A percentile compares a stretch with the other conserved stretches of the same genome.
phyloP scores from a whole-genome alignment of 1,284 basidiomycete species.

The Cutaneotrichosporon dermatis region DNA sequence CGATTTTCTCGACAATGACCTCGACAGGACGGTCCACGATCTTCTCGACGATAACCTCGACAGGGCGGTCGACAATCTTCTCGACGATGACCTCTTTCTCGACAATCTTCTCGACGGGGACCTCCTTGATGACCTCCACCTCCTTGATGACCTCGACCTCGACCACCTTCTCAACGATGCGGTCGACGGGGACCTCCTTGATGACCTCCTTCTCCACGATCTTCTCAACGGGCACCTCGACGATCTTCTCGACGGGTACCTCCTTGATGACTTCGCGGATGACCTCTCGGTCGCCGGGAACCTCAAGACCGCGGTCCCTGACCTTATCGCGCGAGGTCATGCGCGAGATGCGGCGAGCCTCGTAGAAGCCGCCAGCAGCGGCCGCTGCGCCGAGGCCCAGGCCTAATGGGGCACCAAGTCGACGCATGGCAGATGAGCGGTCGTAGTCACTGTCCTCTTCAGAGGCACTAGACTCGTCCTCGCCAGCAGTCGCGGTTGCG shows the following conservation, averaged over 20 bases:
- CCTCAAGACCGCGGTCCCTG: slow-evolving; percentile 38
- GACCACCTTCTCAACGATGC: slow-evolving; percentile 26
- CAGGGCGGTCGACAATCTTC: slow-evolving; percentile 41
- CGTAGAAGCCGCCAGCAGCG: slow-evolving; percentile 29
- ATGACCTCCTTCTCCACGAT: slow-evolving; percentile 45
- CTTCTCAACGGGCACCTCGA: slow-evolving; percentile 49
- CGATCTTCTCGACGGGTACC: slow-evolving; percentile 46
- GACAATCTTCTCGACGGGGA: slow-evolving; percentile 33
- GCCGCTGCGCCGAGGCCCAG: slow-evolving; percentile 23
- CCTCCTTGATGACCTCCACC: slow-evolving; percentile 30
- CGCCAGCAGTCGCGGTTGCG: slow-evolving; percentile 37
- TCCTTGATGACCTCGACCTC: slow-evolving; percentile 30
- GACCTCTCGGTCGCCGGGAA: slow-evolving; percentile 49
- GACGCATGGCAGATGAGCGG: not conserved
- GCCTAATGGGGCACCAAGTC: not conserved
- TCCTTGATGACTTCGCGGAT: slow-evolving; percentile 37
- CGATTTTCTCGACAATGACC: slow-evolving; percentile 20
- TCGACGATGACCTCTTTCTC: slow-evolving; percentile 36
- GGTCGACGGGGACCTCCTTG: slow-evolving; percentile 28
- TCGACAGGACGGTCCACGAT: slow-evolving; percentile 24
- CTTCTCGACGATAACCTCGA: slow-evolving; percentile 32
- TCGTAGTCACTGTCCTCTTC: slow-evolving; percentile 45
- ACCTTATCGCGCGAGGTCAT: slow-evolving; percentile 28
- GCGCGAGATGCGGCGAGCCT: slow-evolving; percentile 21
- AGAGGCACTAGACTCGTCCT: slow-evolving; percentile 51